Conservation (phyloP, 495 filamentous ascomycete genomes). For the Friedmanniomyces endolithicus region DNA sequence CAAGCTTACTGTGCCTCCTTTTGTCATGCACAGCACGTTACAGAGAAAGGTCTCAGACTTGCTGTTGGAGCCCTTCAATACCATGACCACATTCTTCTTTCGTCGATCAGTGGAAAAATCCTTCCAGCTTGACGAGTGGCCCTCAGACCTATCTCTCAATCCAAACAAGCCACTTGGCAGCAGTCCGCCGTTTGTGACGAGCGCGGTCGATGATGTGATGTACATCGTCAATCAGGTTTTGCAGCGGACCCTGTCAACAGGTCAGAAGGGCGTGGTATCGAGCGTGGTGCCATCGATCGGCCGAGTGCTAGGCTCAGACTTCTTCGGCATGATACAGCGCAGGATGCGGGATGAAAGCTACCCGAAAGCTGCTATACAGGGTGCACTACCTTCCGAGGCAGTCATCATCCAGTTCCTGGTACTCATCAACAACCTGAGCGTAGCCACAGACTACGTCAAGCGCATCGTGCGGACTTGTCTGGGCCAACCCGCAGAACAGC, state of each 20-base stretch:
- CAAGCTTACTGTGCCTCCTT: conserved; percentile 46
- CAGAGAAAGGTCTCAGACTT: conserved; percentile 59
- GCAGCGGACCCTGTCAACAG: conserved; percentile 72
- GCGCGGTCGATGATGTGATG: conserved; percentile 96
- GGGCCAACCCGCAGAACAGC: conserved; percentile 25
- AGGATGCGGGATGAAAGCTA: conserved; percentile 96
- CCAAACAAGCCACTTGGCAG: conserved; percentile 50
- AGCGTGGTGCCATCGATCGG: conserved; percentile 69
- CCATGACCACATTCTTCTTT: conserved; percentile 89
- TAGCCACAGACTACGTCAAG: conserved; percentile 74
- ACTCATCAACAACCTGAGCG: conserved; percentile 87
- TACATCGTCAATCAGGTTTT: conserved; percentile 93
- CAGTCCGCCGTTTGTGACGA: conserved; percentile 83
- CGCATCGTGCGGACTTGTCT: conserved; percentile 67
- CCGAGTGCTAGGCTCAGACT: conserved; percentile 80
- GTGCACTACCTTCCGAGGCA: conserved; percentile 69
- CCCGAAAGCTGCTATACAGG: conserved; percentile 60
- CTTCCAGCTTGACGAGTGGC: conserved; percentile 95
- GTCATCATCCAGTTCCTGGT: conserved; percentile 76
- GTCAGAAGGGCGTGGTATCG: conserved; percentile 59
- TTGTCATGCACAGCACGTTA: conserved; percentile 63
- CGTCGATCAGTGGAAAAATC: conserved; percentile 91
- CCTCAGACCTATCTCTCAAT: conserved; percentile 62
- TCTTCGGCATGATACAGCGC: conserved; percentile 90
- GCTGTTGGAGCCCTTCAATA: conserved; percentile 66